Percentiles rank a stretch among this genome's conserved stretches.
Conservation (phyloP, 257 asterid species). For the Petrea volubilis region DNA sequence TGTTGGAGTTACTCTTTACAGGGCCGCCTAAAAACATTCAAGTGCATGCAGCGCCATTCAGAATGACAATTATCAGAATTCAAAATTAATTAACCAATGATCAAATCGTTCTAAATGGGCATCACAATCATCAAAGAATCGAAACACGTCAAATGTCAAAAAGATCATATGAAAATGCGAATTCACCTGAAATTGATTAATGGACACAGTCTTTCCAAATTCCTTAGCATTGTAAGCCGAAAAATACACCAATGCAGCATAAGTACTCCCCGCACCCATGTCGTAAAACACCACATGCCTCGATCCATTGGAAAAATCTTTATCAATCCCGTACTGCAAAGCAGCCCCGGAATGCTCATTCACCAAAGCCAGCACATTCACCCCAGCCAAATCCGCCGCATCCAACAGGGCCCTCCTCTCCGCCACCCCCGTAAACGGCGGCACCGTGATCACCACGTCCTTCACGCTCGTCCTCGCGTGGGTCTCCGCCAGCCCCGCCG, state of each 20-base stretch:
- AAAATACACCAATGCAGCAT: slow-evolving; percentile 91
- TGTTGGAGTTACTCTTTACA: neutral
- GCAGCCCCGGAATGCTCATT: slow-evolving; percentile 97
- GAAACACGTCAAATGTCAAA: neutral
- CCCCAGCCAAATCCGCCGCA: slow-evolving; percentile 94
- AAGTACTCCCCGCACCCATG: slow-evolving; percentile 94
- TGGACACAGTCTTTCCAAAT: slow-evolving; percentile 73
- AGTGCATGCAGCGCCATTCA: neutral
- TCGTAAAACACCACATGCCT: slow-evolving; percentile 88
- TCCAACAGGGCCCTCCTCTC: slow-evolving; percentile 74
- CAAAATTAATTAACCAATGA: slow-evolving; percentile 6
- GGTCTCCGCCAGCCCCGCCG: slow-evolving; percentile 66
- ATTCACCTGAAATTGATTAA: slow-evolving; percentile 91
- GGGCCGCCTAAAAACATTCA: neutral
- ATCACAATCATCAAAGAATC: neutral
- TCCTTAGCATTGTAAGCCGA: slow-evolving; percentile 88
- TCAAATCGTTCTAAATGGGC: neutral
- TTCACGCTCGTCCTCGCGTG: slow-evolving; percentile 67
- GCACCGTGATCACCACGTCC: slow-evolving; percentile 93
- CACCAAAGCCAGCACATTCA: slow-evolving; percentile 85
- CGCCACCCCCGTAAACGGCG: slow-evolving; percentile 82
- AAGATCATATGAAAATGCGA: neutral
- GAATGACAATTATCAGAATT: slow-evolving; percentile 7
- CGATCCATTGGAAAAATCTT: slow-evolving; percentile 86
- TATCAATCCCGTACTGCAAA: slow-evolving; percentile 97